Evolutionary conservation across 2,329 filamentous ascomycete species (phyloP).

Genomic region (Tolypocladium sp.): DNA sequence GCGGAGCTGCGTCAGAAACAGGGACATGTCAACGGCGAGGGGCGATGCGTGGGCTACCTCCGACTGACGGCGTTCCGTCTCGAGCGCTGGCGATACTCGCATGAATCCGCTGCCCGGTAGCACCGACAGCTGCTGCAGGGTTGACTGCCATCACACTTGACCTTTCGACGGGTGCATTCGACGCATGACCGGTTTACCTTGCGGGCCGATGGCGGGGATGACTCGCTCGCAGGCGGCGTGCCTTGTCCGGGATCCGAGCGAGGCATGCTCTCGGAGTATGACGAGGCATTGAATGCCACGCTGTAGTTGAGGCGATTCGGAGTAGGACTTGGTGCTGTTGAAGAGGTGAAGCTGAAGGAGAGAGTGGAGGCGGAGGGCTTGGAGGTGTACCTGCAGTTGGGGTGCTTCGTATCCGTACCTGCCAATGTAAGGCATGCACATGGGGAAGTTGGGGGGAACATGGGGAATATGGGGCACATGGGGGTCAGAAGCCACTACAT

Average conservation of each 20-base stretch:
- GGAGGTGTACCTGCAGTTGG: background rate
- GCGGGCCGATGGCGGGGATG: background rate
- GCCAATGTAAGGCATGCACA: no score
- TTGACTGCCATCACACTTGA: slow-evolving; percentile 31
- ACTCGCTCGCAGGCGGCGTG: background rate
- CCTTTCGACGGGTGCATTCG: slow-evolving; percentile 17
- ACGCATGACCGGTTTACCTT: slow-evolving; percentile 16
- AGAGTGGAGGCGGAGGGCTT: background rate
- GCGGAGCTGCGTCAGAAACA: slow-evolving; percentile 1
- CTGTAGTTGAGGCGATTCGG: background rate
- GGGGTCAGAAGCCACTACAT: background rate
- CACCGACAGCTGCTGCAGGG: slow-evolving; percentile 27
- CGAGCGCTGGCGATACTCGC: slow-evolving; percentile 19
- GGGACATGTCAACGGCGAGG: slow-evolving; percentile 1
- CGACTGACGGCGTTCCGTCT: slow-evolving; percentile 19
- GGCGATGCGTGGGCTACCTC: slow-evolving; percentile 9
- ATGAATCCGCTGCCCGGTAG: slow-evolving; percentile 14
- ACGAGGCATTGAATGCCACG: background rate
- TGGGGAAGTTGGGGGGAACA: background rate
- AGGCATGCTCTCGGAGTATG: background rate
- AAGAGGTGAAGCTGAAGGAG: background rate
- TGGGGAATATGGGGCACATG: background rate
- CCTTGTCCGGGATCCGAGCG: background rate
- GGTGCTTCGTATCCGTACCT: no score
- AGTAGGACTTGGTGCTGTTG: background rate